phyloP scores from a whole-genome alignment of 1,284 basidiomycete genomes.

The Trametes pubescens region DNA sequence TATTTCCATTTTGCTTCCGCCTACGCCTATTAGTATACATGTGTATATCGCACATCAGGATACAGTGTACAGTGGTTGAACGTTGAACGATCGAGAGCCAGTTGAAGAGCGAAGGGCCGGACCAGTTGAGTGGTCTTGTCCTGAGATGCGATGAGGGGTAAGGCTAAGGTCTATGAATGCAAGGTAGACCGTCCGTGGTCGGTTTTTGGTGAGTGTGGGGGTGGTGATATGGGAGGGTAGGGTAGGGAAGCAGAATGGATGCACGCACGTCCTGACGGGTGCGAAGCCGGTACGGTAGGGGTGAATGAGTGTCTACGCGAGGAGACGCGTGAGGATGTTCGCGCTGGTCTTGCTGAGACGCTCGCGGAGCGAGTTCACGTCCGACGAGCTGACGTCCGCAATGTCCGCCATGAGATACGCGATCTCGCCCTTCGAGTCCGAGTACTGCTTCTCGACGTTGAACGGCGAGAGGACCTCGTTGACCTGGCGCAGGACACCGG shows the following conservation, averaged over 20 bases:
- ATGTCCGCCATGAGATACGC: slow-evolving; percentile 98
- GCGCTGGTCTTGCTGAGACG: slow-evolving; percentile 84
- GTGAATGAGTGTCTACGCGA: slow-evolving; percentile 50
- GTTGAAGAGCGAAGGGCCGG: slow-evolving; percentile 42
- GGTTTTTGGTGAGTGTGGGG: slow-evolving; percentile 37
- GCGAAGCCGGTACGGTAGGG: not conserved
- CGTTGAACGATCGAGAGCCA: slow-evolving; percentile 36
- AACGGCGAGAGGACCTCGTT: slow-evolving; percentile 93
- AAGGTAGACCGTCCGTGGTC: slow-evolving; percentile 44
- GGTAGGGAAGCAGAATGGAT: not conserved
- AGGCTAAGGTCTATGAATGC: slow-evolving; percentile 23
- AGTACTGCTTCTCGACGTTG: slow-evolving; percentile 99
- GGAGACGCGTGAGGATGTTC: slow-evolving; percentile 89
- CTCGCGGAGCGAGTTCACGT: slow-evolving; percentile 86
- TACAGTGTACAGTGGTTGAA: slow-evolving; percentile 34
- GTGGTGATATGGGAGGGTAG: not conserved
- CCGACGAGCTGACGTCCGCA: slow-evolving; percentile 84
- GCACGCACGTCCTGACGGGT: not conserved
- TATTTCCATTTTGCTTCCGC: slow-evolving; percentile 16
- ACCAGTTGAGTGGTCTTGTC: slow-evolving; percentile 50
- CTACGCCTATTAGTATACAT: slow-evolving; percentile 26
- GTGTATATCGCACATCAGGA: slow-evolving; percentile 29
- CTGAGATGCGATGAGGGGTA: slow-evolving; percentile 26
- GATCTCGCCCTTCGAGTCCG: slow-evolving; percentile 94
- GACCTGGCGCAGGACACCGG: slow-evolving; percentile 95